Evolutionary conservation across 2,329 filamentous ascomycete species (phyloP).

Genomic region (Pseudogymnoascus sp.): DNA sequence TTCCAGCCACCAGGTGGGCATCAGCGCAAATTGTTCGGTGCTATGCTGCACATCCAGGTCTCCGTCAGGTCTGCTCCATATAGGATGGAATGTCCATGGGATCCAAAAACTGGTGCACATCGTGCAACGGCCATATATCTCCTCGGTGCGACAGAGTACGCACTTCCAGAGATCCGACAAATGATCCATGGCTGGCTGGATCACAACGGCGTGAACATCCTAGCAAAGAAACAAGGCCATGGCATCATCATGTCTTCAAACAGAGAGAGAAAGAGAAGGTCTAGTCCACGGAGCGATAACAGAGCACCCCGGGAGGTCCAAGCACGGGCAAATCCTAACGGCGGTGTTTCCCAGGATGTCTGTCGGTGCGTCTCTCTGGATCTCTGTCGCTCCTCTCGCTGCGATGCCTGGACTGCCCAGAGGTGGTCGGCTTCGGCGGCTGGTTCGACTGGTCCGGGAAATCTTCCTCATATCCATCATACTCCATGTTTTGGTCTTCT

Average conservation of each 20-base stretch:
- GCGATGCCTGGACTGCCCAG: background rate
- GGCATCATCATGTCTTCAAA: background rate
- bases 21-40: background rate
- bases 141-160: background rate
- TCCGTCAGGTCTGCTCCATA: background rate
- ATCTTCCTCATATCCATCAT: background rate
- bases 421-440: background rate
- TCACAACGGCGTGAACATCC: background rate
- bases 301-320: background rate
- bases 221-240: background rate
- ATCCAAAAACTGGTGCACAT: background rate
- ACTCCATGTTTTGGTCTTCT: conserved; percentile 1
- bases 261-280: background rate
- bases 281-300: background rate
- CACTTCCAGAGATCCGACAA: background rate
- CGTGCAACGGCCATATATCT: background rate
- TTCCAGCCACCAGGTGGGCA: background rate
- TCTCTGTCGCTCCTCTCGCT: background rate
- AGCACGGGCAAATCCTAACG: background rate
- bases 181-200: background rate
- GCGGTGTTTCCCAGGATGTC: background rate
- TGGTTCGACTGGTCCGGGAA: background rate
- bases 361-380: background rate
- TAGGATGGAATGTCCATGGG: background rate
- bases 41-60: background rate